A percentile compares a stretch with the other conserved stretches of the same genome.
Evolutionary conservation across 148 eudicot genomes (phyloP).

Genomic region (Chenopodium berlandieri): DNA sequence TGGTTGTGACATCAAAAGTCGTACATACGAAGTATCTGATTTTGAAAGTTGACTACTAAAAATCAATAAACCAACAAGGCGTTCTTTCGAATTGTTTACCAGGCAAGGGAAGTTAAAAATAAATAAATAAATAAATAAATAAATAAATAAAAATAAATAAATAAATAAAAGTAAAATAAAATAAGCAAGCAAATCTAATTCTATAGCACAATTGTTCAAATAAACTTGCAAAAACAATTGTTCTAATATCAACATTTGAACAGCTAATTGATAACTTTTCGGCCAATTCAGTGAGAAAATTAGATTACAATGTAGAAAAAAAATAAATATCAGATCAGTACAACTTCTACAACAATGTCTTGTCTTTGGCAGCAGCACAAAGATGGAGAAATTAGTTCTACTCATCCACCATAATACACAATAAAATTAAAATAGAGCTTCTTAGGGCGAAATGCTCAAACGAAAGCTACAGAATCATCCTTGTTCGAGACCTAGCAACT

Average conservation of each 20-base stretch:
- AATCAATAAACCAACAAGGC: too few relatives aligned
- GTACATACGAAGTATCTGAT: too few relatives aligned
- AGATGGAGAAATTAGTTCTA: constrained; percentile 19
- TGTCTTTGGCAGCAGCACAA: constrained; percentile 1
- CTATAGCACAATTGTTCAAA: neutral
- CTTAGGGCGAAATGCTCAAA: neutral
- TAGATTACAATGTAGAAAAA: constrained; percentile 15
- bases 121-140: too few relatives aligned
- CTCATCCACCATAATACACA: constrained; percentile 23
- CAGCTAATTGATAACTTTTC: neutral
- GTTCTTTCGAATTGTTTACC: too few relatives aligned
- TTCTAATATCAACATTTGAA: neutral
- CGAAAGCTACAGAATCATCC: constrained; percentile 3
- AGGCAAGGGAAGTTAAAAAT: too few relatives aligned
- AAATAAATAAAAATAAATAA: too few relatives aligned
- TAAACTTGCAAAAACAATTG: too few relatives aligned
- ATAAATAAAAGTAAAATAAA: too few relatives aligned
- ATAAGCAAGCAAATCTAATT: neutral
- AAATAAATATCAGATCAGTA: constrained; percentile 10
- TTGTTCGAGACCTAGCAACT: neutral
- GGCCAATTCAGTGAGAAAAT: constrained; percentile 5
- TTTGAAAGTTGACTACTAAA: too few relatives aligned
- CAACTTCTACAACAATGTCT: constrained; percentile 22
- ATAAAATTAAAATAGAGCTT: neutral
- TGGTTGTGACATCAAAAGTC: too few relatives aligned